These are phyloP conservation scores for Ceratobasidium sp. DNA, from an alignment of 1,284 basidiomycete genomes.

Conservation along the genomic window DNA sequence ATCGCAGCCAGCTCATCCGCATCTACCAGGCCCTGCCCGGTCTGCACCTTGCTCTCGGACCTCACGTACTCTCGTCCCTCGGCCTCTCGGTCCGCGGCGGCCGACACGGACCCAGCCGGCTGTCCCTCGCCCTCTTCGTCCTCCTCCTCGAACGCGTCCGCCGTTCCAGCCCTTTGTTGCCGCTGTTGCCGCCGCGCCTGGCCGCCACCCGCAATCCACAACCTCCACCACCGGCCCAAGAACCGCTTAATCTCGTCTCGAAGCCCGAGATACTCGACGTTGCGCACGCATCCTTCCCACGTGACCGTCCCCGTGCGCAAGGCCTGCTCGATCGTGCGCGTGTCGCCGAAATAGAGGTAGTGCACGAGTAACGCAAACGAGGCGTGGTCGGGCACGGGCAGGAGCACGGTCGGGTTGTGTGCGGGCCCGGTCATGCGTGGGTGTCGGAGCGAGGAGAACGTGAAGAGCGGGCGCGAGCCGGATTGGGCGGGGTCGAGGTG, in stretches of 20 bases:
- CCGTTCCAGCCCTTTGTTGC: conserved; percentile 20
- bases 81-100: conserved; percentile 41
- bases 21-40: conserved; percentile 45
- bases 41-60: conserved; percentile 39
- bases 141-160: conserved; percentile 35
- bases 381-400: conserved; percentile 81
- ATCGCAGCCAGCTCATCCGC: conserved; percentile 45
- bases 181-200: conserved; percentile 19
- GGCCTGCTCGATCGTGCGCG: conserved; percentile 69
- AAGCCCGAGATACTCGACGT: conserved; percentile 83
- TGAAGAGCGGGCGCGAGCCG: conserved; percentile 50
- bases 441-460: conserved; percentile 48
- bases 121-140: conserved; percentile 21
- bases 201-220: conserved; percentile 35
- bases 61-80: conserved; percentile 27
- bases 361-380: conserved; percentile 79
- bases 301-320: conserved; percentile 71
- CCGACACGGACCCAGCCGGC: conserved; percentile 1
- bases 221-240: conserved; percentile 39
- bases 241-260: conserved; percentile 61
- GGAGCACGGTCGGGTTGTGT: conserved; percentile 70
- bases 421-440: conserved; percentile 58
- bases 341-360: conserved; percentile 83
- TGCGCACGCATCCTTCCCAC: conserved; percentile 84
- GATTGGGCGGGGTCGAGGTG: conserved; percentile 63